These are phyloP conservation scores for Puccinia coronata DNA, from an alignment of 1,284 basidiomycete genomes.

Conservation along the genomic window DNA sequence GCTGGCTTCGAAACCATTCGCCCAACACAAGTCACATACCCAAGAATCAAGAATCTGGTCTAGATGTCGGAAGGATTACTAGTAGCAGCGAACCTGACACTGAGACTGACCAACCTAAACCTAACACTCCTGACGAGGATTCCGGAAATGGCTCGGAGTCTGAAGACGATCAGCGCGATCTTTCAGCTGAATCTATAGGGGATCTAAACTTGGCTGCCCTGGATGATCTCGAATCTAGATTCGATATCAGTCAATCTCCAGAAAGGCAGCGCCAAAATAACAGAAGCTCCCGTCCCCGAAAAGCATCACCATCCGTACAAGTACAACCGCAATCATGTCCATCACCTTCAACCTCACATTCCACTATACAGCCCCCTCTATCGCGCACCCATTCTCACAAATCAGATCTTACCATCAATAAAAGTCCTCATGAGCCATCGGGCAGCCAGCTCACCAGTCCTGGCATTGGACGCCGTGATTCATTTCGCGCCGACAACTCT, in stretches of 20 bases:
- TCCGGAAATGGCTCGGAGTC: background rate
- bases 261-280: background rate
- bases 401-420: background rate
- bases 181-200: slow-evolving; percentile 37
- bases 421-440: slow-evolving; percentile 9
- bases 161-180: background rate
- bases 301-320: background rate
- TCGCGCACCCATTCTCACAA: background rate
- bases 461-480: slow-evolving; percentile 45
- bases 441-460: slow-evolving; percentile 36
- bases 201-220: slow-evolving; percentile 23
- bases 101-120: slow-evolving; percentile 31
- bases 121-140: background rate
- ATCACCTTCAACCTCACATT: slow-evolving; percentile 45
- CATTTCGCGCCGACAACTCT: slow-evolving; percentile 9
- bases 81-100: slow-evolving; percentile 42
- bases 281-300: background rate
- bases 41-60: slow-evolving; percentile 26
- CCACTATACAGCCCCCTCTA: slow-evolving; percentile 30
- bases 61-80: slow-evolving; percentile 19
- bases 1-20: background rate
- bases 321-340: background rate
- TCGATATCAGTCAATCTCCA: slow-evolving; percentile 19
- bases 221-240: slow-evolving; percentile 19
- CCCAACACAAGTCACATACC: slow-evolving; percentile 43